These are phyloP conservation scores for Vitis rotundifolia DNA, from an alignment of 164 flowering plant genomes.

Conservation along the genomic window DNA sequence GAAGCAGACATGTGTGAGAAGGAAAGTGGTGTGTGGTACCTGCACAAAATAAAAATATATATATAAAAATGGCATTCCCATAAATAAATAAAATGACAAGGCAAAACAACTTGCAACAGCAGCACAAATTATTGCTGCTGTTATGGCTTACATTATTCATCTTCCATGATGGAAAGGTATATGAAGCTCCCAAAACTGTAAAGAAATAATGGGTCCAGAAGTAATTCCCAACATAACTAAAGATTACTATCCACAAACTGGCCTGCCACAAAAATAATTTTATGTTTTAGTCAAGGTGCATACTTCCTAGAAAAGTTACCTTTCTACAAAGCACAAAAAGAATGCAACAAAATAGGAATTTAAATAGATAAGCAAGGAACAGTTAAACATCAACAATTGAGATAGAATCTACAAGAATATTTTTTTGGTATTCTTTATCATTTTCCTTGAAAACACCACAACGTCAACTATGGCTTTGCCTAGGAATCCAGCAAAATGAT, in stretches of 20 bases:
- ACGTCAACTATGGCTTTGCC: too few relatives aligned
- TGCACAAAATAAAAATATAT: conserved; percentile 31
- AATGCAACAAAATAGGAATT: too few relatives aligned
- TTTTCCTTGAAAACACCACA: too few relatives aligned
- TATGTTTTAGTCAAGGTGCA: background rate
- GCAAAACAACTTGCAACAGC: background rate
- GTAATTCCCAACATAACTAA: conserved; percentile 98
- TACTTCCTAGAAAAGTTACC: too few relatives aligned
- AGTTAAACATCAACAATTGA: too few relatives aligned
- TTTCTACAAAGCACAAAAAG: too few relatives aligned
- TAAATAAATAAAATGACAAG: conserved; percentile 7
- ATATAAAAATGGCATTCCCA: background rate
- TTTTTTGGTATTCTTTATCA: too few relatives aligned
- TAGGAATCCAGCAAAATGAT: too few relatives aligned
- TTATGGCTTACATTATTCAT: conserved; percentile 84
- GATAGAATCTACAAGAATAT: too few relatives aligned
- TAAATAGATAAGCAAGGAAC: too few relatives aligned
- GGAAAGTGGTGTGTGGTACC: conserved; percentile 98
- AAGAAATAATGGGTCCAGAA: conserved; percentile 99
- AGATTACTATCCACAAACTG: conserved; percentile 83
- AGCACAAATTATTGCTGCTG: background rate
- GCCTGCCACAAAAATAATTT: conserved; percentile 58
- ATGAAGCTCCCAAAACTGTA: conserved; percentile 97
- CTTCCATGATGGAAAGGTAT: conserved; percentile 97
- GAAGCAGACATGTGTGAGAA: conserved; percentile 93